phyloP scores from a whole-genome alignment of 192 early-diverging fungal genomes.

The Backusella westeae region DNA sequence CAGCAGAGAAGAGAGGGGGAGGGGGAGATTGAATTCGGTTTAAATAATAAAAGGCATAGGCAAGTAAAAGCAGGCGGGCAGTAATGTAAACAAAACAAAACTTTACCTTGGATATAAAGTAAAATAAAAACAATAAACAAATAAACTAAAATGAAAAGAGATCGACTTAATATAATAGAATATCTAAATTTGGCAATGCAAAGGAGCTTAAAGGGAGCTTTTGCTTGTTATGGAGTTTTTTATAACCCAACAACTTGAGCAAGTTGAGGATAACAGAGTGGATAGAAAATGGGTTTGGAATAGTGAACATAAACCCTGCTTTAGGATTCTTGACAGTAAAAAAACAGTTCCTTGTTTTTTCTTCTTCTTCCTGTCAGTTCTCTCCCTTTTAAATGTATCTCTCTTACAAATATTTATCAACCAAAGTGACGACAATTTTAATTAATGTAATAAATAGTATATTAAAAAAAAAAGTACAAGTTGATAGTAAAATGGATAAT shows the following conservation, averaged over 20 bases:
- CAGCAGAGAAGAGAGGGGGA: background rate
- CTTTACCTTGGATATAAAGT: background rate
- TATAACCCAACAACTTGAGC: background rate
- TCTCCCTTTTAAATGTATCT: background rate
- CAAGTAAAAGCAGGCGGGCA: background rate
- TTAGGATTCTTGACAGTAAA: background rate
- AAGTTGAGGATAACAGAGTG: background rate
- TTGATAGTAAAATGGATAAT: background rate
- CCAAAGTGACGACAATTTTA: background rate
- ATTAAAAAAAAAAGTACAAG: background rate
- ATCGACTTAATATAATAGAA: slow-evolving; percentile 5
- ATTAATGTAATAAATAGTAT: background rate
- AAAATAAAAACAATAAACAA: background rate
- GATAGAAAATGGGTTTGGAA: background rate
- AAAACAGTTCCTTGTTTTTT: background rate
- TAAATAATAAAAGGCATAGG: background rate
- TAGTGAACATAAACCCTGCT: background rate
- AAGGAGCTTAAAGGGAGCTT: background rate
- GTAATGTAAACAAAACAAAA: background rate
- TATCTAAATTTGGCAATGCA: slow-evolving; percentile 1
- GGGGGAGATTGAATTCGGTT: background rate
- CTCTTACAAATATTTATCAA: background rate
- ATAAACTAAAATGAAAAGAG: background rate
- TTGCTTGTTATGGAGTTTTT: background rate
- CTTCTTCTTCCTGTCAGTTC: background rate